Evolutionary conservation across 768 basidiomycete species (phyloP).

Genomic region (Russula olivacea): DNA sequence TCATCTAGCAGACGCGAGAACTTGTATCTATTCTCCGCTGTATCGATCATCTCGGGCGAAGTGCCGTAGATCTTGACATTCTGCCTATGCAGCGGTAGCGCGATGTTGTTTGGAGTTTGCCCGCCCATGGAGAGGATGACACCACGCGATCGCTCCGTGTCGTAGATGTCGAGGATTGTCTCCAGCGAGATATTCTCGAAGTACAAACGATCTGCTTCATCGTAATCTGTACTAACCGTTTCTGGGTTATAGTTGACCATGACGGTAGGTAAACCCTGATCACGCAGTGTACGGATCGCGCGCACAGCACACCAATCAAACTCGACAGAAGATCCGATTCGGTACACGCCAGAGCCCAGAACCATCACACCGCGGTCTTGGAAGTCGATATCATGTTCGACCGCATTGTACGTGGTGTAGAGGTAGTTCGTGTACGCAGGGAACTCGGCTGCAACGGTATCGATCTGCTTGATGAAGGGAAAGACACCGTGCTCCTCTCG

Average conservation of each 20-base stretch:
- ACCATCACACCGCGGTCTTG: conserved; percentile 94
- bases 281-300: conserved; percentile 90
- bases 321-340: conserved; percentile 98
- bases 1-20: conserved; percentile 97
- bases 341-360: conserved; percentile 95
- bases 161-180: conserved; percentile 95
- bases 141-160: conserved; percentile 80
- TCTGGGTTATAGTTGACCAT: conserved; percentile 99
- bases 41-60: conserved; percentile 99
- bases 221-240: conserved; percentile 98
- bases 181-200: conserved; percentile 98
- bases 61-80: conserved; percentile 99
- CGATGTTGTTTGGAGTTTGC: conserved; percentile 98
- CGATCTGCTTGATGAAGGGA: conserved; percentile 98
- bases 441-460: conserved; percentile 98
- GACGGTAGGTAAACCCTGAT: conserved; percentile 90
- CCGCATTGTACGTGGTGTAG: conserved; percentile 97
- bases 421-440: conserved; percentile 98
- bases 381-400: conserved; percentile 88
- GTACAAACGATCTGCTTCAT: conserved; percentile 96
- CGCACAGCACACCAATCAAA: conserved; percentile 99
- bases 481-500: conserved; percentile 78
- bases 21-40: conserved; percentile 98
- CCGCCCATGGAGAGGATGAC: conserved; percentile 98
- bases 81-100: conserved; percentile 89